Evolutionary conservation across 139 green algal genomes (phyloP), one percentile per base, ranked within the genome.

Genomic region (Auxenochlorella pyrenoidosa): DNA sequence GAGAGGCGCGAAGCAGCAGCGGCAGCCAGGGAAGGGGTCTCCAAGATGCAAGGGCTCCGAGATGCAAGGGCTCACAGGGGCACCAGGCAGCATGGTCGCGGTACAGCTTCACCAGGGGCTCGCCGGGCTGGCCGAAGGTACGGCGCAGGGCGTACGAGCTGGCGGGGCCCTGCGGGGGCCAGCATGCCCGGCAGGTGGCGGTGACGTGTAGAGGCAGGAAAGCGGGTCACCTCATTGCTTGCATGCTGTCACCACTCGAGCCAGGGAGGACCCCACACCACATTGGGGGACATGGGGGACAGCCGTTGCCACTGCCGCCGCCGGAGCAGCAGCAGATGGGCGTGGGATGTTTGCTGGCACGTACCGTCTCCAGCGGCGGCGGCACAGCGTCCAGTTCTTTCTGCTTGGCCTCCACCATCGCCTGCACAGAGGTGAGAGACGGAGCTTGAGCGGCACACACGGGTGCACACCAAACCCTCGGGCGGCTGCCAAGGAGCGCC

Each of bases 51-150:
- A 75, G 38, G 19, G 43, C 22, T 12, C 12, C 22, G 6, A 18
- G 21, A 79, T 15, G 32, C n/a, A 43, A 22, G 3, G 0, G 88
- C 82, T 86, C 44, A 86, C 71, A 96, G 2, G 95, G 95, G 83
- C 95, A 98, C 95, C 95, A 97, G 44, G 93, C 91, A 0, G 94
- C 94, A 82, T 94, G 88, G 85, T 97, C 93, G 24, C 93, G 88
- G 92, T 95, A 97, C 19, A 97, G 91, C 87, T 93, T 95, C 8
- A 97, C 79, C 8, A 79, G 72, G 2, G 94, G 91, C 24, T 90
- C 75, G 3, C 83, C 91, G 0, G 83, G 70, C 43, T 89, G 78
- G 2, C 96, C 95, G 93, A 98, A 98, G 0, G 86, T 95, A n/a
- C 96, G 92, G 47, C 92, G 91, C 47, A 97, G 79, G 3, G 94